Evolutionary conservation across 352 stramenopile genomes (phyloP).

Genomic region (Thalassiosira ordinaria): DNA sequence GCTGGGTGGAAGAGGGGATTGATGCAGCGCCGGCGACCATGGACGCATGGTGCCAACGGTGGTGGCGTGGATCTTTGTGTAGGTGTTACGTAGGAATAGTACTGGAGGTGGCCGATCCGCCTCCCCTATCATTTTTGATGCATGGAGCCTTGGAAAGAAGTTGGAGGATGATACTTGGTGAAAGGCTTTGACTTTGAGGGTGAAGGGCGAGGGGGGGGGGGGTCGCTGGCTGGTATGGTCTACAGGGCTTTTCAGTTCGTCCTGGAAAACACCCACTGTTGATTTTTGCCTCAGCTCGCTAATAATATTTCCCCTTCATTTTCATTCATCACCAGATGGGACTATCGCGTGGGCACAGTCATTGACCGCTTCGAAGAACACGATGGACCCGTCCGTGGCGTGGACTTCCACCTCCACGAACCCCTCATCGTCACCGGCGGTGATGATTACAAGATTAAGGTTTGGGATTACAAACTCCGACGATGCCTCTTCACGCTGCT

Average conservation of each 20-base stretch:
- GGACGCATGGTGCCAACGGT: background rate
- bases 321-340: slow-evolving; percentile 88
- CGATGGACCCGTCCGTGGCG: slow-evolving; percentile 97
- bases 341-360: slow-evolving; percentile 99
- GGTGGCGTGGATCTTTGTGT: slow-evolving; percentile 16
- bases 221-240: background rate
- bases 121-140: background rate
- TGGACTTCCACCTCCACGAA: slow-evolving; percentile 98
- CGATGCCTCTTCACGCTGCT: slow-evolving; percentile 98
- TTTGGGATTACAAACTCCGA: slow-evolving; percentile 99
- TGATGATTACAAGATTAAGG: slow-evolving; percentile 99
- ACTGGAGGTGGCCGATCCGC: slow-evolving; percentile 24
- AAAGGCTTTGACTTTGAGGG: background rate
- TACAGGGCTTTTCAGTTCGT: background rate
- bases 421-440: slow-evolving; percentile 98
- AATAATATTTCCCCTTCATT: no score
- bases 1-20: no score
- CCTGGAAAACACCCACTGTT: no score
- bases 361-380: slow-evolving; percentile 99
- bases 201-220: background rate
- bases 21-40: background rate
- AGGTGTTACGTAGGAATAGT: slow-evolving; percentile 39
- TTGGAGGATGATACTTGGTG: background rate
- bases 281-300: no score
- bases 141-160: background rate